phyloP scores from a whole-genome alignment of 2,329 filamentous ascomycete genomes.

The Talaromyces marneffei region DNA sequence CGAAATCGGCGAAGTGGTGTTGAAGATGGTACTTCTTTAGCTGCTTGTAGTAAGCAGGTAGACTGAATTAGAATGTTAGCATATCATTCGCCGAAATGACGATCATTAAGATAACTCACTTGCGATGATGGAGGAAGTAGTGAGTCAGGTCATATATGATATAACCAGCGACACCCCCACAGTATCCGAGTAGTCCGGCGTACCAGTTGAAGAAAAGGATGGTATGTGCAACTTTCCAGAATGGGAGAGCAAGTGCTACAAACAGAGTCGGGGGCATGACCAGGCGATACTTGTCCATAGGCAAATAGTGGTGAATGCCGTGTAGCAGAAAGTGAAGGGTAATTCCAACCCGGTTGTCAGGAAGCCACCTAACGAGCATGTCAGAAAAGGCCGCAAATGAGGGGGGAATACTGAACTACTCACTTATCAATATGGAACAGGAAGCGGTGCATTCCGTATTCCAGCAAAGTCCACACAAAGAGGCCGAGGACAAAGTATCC shows the following conservation, averaged over 20 bases:
- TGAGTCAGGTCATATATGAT: slow-evolving; percentile 95
- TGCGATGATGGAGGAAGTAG: slow-evolving; percentile 96
- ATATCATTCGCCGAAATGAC: not conserved
- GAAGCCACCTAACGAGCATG: slow-evolving; percentile 60
- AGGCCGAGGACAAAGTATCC: slow-evolving; percentile 66
- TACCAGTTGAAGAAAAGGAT: slow-evolving; percentile 84
- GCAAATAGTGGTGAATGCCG: slow-evolving; percentile 94
- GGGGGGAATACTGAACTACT: slow-evolving; percentile 34
- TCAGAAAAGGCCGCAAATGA: slow-evolving; percentile 9
- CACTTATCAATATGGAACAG: slow-evolving; percentile 93
- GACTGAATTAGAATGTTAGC: slow-evolving; percentile 36
- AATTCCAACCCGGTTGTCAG: slow-evolving; percentile 81
- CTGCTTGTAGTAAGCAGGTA: slow-evolving; percentile 81
- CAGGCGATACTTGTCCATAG: slow-evolving; percentile 96
- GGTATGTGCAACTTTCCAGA: slow-evolving; percentile 83
- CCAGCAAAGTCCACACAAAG: slow-evolving; percentile 78
- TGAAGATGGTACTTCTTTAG: slow-evolving; percentile 97
- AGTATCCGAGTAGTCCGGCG: slow-evolving; percentile 70
- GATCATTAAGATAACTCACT: slow-evolving; percentile 45
- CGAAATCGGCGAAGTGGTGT: slow-evolving; percentile 96
- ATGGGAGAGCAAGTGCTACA: slow-evolving; percentile 72
- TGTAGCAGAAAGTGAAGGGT: slow-evolving; percentile 90
- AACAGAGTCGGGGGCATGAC: slow-evolving; percentile 96
- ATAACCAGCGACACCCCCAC: slow-evolving; percentile 90
- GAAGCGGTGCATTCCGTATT: slow-evolving; percentile 83